phyloP scores from a whole-genome alignment of 495 filamentous ascomycete species.

The Penicillium soppii region DNA sequence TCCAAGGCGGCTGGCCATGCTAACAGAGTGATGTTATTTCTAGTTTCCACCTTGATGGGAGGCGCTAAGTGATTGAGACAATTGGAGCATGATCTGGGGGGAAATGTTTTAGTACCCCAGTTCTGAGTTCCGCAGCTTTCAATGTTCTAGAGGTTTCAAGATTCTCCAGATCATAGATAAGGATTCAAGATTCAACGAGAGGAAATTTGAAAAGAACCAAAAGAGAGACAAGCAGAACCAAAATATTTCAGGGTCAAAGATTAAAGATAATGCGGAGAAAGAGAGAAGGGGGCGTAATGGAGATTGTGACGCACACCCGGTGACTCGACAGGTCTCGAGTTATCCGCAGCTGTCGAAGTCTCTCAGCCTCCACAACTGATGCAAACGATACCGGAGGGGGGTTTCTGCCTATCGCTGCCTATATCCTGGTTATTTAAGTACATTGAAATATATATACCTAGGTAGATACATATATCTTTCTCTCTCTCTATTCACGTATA shows the following conservation, averaged over 20 bases:
- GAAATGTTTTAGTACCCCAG: too few relatives aligned
- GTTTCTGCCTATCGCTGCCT: not conserved
- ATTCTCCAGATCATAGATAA: too few relatives aligned
- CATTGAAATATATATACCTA: too few relatives aligned
- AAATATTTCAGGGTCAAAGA: not conserved
- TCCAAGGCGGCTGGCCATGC: constrained; percentile 40
- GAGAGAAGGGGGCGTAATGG: constrained; percentile 9
- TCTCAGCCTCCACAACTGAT: not conserved
- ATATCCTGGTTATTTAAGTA: too few relatives aligned
- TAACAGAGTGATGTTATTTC: constrained; percentile 24
- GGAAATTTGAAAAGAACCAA: constrained; percentile 6
- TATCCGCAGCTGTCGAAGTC: not conserved
- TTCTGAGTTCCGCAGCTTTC: too few relatives aligned
- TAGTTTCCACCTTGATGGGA: constrained; percentile 4
- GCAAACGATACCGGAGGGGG: not conserved
- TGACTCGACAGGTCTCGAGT: constrained; percentile 24
- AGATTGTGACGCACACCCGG: constrained; percentile 32
- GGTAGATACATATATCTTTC: too few relatives aligned
- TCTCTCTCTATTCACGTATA: too few relatives aligned
- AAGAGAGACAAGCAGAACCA: constrained; percentile 18
- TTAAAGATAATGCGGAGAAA: constrained; percentile 15
- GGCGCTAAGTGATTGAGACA: constrained; percentile 20
- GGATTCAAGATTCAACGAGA: too few relatives aligned
- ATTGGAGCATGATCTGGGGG: not conserved
- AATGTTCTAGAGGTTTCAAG: too few relatives aligned